Conservation (phyloP, 768 basidiomycete genomes). For the Multifurca ochricompacta region DNA sequence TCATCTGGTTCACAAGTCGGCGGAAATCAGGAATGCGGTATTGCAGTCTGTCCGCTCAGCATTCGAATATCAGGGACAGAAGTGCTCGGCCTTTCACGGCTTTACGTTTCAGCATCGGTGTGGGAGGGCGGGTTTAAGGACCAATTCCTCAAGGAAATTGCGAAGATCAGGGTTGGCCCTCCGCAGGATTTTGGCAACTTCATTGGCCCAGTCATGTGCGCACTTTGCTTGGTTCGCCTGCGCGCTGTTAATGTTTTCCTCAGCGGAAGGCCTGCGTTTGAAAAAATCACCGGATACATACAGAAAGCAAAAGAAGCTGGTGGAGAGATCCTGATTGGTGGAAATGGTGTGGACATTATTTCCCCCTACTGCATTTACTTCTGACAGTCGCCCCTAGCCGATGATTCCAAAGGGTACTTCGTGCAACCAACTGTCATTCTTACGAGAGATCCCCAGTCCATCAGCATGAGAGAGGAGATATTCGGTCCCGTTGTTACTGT, state of each 20-base stretch:
- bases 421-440: slow-evolving; percentile 91
- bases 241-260: background rate
- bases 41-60: slow-evolving; percentile 79
- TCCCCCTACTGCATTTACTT: background rate
- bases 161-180: slow-evolving; percentile 80
- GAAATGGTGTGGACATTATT: slow-evolving; percentile 45
- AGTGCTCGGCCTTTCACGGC: slow-evolving; percentile 92
- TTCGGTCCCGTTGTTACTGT: slow-evolving; percentile 95
- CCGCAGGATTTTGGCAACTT: slow-evolving; percentile 75
- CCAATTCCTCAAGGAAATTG: slow-evolving; percentile 60
- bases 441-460: slow-evolving; percentile 79
- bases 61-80: slow-evolving; percentile 98
- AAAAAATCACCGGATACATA: slow-evolving; percentile 78
- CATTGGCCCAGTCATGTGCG: slow-evolving; percentile 92
- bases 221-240: slow-evolving; percentile 17
- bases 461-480: slow-evolving; percentile 92
- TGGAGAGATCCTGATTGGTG: slow-evolving; percentile 85
- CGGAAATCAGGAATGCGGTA: slow-evolving; percentile 86
- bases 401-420: slow-evolving; percentile 90
- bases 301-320: slow-evolving; percentile 81
- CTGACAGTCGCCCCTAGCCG: slow-evolving; percentile 37
- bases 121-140: slow-evolving; percentile 89
- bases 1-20: slow-evolving; percentile 84
- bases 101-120: slow-evolving; percentile 81
- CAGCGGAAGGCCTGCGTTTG: slow-evolving; percentile 81